Evolutionary conservation across 352 stramenopile species (phyloP).

Genomic region (Pythium oligandrum): DNA sequence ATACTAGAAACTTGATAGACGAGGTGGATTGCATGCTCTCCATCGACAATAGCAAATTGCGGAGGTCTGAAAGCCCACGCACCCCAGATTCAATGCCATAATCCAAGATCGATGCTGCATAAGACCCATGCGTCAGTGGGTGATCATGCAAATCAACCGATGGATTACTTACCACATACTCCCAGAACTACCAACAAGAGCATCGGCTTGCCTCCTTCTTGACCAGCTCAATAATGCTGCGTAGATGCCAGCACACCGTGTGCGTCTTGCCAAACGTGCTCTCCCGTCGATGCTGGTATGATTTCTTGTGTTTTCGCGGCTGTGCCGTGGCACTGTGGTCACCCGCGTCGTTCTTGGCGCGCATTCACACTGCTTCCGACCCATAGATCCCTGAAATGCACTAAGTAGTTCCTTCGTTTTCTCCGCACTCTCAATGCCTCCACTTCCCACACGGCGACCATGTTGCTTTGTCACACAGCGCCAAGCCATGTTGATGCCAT

Average conservation of each 20-base stretch:
- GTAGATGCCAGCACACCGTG: slow-evolving; percentile 22
- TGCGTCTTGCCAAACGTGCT: slow-evolving; percentile 30
- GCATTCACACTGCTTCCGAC: no score
- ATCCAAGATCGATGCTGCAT: slow-evolving; percentile 46
- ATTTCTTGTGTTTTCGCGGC: slow-evolving; percentile 26
- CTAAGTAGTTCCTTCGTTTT: no score
- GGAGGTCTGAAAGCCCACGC: slow-evolving; percentile 14
- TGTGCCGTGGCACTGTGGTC: slow-evolving; percentile 3
- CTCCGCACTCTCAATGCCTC: no score
- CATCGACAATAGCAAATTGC: slow-evolving; percentile 13
- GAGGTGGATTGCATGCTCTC: slow-evolving; percentile 12
- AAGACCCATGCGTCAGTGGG: background rate
- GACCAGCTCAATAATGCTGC: slow-evolving; percentile 33
- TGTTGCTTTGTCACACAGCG: no score
- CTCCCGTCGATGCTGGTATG: slow-evolving; percentile 43
- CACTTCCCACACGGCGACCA: no score
- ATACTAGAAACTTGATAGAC: slow-evolving; percentile 20
- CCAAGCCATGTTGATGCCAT: no score
- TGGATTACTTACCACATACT: slow-evolving; percentile 30
- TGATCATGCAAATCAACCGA: no score
- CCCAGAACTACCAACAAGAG: slow-evolving; percentile 47
- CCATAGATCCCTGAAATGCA: no score
- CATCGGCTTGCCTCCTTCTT: slow-evolving; percentile 51
- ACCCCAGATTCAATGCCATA: slow-evolving; percentile 35
- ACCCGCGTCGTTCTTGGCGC: background rate